Base-by-base conservation (phyloP, 192 early-diverging fungal species). In the Ambispora gerdemannii region DNA sequence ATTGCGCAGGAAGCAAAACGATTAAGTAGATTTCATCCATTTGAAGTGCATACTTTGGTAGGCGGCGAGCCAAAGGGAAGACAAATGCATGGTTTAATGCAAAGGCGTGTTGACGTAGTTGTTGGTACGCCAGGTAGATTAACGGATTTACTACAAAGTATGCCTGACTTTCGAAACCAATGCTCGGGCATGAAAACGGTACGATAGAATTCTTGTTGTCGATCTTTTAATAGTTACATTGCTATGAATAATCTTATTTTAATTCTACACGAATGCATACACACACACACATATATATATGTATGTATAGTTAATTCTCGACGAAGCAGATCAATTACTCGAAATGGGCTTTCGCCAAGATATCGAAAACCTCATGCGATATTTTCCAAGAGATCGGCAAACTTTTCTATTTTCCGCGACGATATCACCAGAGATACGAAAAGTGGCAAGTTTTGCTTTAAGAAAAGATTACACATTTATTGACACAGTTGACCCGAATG, bases 351-450 rank as follows among this genome's bases (percentile, higher is more conserved):
- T 97, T 81, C 91, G 91, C 72, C 81, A 84, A 22, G 92, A 94
- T 73, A 80, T 99, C 36, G 84, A 93, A 50, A 73, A 78, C 25
- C 93, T 97, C 72, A 67, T 86, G 3, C 55, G 65, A 0, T 43
- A 74, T 0, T 73, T 93, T 19, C 91, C 95, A 4, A 73, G 70
- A 22, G 68, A 91, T 10, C 89, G 95, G 50, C 89, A 93, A 75
- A 96, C 94, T 1, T 85, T 94, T 74, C 87, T 99, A 74, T 96
- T 96, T 76, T 96, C 93, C 3, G 97, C 97, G 19, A 99, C 97
- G 6, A 80, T 98, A 11, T 88, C 90, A 4, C 38, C 49, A 6
- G 83, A 88, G 62, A 91, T 98, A 76, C 71, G 76, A 13, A 66
- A 81, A 10, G 87, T 95, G 47, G 90, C 93, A 27, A 70, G 79